phyloP scores from a whole-genome alignment of 2,329 filamentous ascomycete species.

The Fusarium pilosicola region DNA sequence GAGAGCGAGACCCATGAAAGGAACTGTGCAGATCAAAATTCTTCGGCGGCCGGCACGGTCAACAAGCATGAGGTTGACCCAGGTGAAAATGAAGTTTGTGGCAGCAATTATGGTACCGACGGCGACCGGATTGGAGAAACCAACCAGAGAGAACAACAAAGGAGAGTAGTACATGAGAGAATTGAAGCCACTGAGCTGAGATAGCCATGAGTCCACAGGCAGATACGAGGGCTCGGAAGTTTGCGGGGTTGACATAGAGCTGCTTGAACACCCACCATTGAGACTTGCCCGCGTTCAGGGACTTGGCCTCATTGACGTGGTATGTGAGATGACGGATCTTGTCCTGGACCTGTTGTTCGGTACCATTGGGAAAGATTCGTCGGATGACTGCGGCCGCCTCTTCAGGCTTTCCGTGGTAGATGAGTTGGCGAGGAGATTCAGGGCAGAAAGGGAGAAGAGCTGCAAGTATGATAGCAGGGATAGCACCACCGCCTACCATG shows the following conservation, averaged over 20 bases:
- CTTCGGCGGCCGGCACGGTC: constrained; percentile 57
- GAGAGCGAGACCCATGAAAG: constrained; percentile 57
- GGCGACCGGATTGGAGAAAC: constrained; percentile 59
- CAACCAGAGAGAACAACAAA: constrained; percentile 59
- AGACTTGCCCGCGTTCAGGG: constrained; percentile 53
- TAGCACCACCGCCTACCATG: constrained; percentile 59
- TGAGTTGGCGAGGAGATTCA: constrained; percentile 59
- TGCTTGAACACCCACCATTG: constrained; percentile 56
- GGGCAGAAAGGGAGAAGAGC: constrained; percentile 58
- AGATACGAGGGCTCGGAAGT: constrained; percentile 56
- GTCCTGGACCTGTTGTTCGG: constrained; percentile 53
- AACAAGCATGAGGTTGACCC: constrained; percentile 58
- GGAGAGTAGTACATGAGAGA: constrained; percentile 62
- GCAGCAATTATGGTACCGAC: constrained; percentile 57
- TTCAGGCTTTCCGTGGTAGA: constrained; percentile 54
- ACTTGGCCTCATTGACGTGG: constrained; percentile 52
- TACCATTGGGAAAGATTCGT: constrained; percentile 55
- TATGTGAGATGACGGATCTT: constrained; percentile 55
- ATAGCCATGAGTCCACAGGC: constrained; percentile 64
- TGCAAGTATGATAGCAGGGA: constrained; percentile 57
- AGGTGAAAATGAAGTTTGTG: constrained; percentile 61
- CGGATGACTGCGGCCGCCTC: constrained; percentile 52
- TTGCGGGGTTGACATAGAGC: constrained; percentile 56
- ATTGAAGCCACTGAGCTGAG: constrained; percentile 63
- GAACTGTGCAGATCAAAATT: constrained; percentile 55